phyloP scores from a whole-genome alignment of 768 basidiomycete species.

The Hysterangium stoloniferum region DNA sequence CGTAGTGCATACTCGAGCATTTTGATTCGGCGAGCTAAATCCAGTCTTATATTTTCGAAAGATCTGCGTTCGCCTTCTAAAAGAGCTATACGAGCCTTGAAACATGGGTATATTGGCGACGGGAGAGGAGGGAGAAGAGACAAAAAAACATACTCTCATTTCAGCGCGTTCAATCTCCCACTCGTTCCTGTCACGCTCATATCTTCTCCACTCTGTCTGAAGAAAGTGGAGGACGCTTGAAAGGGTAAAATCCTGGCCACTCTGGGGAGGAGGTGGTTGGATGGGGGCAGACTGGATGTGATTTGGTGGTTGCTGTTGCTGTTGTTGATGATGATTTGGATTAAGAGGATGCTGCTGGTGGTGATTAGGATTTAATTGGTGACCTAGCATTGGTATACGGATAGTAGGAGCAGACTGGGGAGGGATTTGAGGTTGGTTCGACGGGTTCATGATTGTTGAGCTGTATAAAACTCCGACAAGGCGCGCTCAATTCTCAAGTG shows the following conservation, averaged over 20 bases:
- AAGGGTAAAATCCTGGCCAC: conserved; percentile 87
- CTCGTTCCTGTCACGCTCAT: conserved; percentile 97
- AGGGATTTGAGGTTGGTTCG: conserved; percentile 10
- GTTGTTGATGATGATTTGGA: conserved; percentile 33
- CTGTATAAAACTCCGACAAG: conserved; percentile 10
- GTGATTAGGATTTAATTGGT: conserved; percentile 56
- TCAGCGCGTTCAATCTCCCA: conserved; percentile 99
- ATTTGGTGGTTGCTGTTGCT: conserved; percentile 45
- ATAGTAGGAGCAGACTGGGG: conserved; percentile 24
- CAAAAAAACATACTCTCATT: conserved; percentile 73
- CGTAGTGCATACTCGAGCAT: conserved; percentile 98
- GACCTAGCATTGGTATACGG: conserved; percentile 64
- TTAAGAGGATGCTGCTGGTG: conserved; percentile 38
- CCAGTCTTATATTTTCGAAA: conserved; percentile 94
- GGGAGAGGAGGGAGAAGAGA: conserved; percentile 4
- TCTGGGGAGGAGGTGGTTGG: conserved; percentile 73
- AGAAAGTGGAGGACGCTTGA: conserved; percentile 94
- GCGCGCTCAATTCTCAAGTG: neutral
- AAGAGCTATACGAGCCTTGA: conserved; percentile 89
- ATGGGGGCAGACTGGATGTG: conserved; percentile 37
- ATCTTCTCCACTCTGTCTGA: conserved; percentile 96
- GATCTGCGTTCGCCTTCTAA: conserved; percentile 95
- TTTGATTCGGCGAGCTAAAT: conserved; percentile 93
- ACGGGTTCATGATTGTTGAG: conserved; percentile 11
- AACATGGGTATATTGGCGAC: conserved; percentile 23